Base-by-base conservation (phyloP, 805 yeast species). In the Teunomyces funiuensis region DNA sequence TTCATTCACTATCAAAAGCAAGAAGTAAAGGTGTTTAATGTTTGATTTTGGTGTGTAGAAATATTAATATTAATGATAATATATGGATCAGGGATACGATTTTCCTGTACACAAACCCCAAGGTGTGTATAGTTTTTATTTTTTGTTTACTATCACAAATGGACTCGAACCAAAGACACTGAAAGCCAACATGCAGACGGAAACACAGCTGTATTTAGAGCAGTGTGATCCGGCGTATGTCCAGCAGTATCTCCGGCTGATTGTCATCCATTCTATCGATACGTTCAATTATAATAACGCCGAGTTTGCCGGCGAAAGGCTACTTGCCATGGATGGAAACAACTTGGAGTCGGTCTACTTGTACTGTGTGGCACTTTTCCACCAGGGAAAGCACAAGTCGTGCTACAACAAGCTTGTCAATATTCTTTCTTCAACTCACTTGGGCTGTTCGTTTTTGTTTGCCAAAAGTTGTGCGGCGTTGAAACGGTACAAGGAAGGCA, bases 261-360 rank as follows among this genome's bases (percentile, higher is more conserved):
- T 76, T 2, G 72, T 85, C n/a, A 66, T 86, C 58, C 85, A 87
- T 53, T 76, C 84, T 9, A 61, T 88, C 28, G 95, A 88, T 52
- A 77, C 78, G 44, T 88, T 82, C 55, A 73, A 85, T 45, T 65
- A 77, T 33, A 65, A 71, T 10, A 85, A 90, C 19, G 97, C 98
- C 1, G 89, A 83, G 55, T 88, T 93, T 63, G 82, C 91, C 4
- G 80, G 89, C 13, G 98, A 93, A 59, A 71, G 95, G 49, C 68
- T 88, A 16, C 63, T 85, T 25, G 88, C 96, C 2, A 76, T 79
- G 38, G 73, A 73, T 36, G 69, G 71, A n/a, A 60, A 71, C 28
- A 75, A 79, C 46, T 59, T 75, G 5, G 87, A 83, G 40, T 76
- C 90, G 7, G 57, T 77, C 3, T 85, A 88, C 58, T 65, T 89